These are phyloP conservation scores for Clonostachys rosea DNA, from an alignment of 2,329 filamentous ascomycete genomes.

Conservation along the genomic window DNA sequence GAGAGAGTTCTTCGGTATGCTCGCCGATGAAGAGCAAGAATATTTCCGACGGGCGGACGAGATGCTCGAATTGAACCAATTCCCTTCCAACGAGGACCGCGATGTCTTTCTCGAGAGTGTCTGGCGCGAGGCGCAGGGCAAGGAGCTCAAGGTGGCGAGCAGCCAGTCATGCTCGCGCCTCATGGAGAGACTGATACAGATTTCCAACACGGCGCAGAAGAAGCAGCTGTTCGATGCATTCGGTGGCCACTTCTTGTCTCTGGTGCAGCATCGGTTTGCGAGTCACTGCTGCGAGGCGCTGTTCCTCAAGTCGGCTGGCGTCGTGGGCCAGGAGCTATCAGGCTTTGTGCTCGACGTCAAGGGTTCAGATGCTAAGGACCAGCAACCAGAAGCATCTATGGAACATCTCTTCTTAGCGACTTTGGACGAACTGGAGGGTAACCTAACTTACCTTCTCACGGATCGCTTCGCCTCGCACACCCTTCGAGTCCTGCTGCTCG, in stretches of 20 bases:
- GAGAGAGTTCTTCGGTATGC: slow-evolving; percentile 84
- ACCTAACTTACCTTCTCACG: slow-evolving; percentile 78
- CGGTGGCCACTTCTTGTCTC: slow-evolving; percentile 77
- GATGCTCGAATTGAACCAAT: slow-evolving; percentile 85
- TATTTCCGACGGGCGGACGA: slow-evolving; percentile 91
- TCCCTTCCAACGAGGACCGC: slow-evolving; percentile 70
- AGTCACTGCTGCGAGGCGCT: slow-evolving; percentile 96
- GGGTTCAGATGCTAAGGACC: slow-evolving; percentile 35
- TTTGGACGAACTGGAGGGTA: slow-evolving; percentile 81
- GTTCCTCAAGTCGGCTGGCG: slow-evolving; percentile 76
- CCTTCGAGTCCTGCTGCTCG: slow-evolving; percentile 77
- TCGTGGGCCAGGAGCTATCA: slow-evolving; percentile 69
- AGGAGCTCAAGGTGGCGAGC: slow-evolving; percentile 93
- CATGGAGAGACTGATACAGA: slow-evolving; percentile 84
- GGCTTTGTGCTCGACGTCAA: slow-evolving; percentile 26
- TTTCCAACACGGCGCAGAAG: slow-evolving; percentile 75
- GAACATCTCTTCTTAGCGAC: slow-evolving; percentile 81
- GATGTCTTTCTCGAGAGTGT: slow-evolving; percentile 73
- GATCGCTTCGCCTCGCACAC: slow-evolving; percentile 89
- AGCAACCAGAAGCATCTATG: slow-evolving; percentile 58
- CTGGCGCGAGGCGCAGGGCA: slow-evolving; percentile 80
- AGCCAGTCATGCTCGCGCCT: slow-evolving; percentile 93
- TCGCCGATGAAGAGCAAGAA: slow-evolving; percentile 89
- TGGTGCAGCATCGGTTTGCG: slow-evolving; percentile 93
- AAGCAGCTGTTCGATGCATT: slow-evolving; percentile 86